Evolutionary conservation across 352 stramenopile genomes (phyloP).

Genomic region (Globisporangium uncinulatum): DNA sequence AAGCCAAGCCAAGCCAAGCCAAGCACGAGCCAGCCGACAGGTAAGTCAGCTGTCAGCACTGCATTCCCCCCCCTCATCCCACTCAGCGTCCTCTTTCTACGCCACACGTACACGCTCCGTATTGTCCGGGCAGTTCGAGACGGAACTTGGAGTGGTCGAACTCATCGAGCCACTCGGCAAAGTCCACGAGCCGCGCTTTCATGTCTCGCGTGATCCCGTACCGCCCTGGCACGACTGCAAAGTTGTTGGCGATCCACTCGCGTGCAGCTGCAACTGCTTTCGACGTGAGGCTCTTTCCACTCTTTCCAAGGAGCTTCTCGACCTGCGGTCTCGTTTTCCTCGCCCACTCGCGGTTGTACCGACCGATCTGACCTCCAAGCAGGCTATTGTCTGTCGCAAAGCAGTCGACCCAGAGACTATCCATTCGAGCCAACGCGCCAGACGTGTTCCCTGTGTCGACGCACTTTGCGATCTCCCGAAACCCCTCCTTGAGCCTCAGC

Average conservation of each 20-base stretch:
- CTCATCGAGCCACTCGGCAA: slow-evolving; percentile 82
- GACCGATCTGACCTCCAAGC: slow-evolving; percentile 53
- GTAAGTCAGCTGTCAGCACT: neutral
- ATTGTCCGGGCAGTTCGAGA: slow-evolving; percentile 80
- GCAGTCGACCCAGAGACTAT: slow-evolving; percentile 54
- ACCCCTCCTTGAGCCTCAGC: slow-evolving; percentile 71
- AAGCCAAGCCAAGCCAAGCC: neutral
- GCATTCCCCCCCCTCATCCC: too few species aligned
- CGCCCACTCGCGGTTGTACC: slow-evolving; percentile 76
- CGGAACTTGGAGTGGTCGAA: slow-evolving; percentile 67
- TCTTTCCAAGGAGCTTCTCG: slow-evolving; percentile 70
- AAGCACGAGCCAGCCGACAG: neutral
- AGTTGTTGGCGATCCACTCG: slow-evolving; percentile 70
- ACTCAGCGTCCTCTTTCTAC: too few species aligned
- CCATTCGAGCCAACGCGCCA: slow-evolving; percentile 27
- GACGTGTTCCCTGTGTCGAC: slow-evolving; percentile 40
- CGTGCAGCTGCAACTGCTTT: slow-evolving; percentile 51
- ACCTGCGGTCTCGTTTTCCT: slow-evolving; percentile 44
- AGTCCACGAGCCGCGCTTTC: slow-evolving; percentile 72
- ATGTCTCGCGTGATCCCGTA: slow-evolving; percentile 77
- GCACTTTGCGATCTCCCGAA: slow-evolving; percentile 58
- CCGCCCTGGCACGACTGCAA: slow-evolving; percentile 60
- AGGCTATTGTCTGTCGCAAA: slow-evolving; percentile 44
- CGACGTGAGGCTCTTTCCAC: slow-evolving; percentile 39
- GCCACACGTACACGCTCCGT: slow-evolving; percentile 52